Percentiles rank a stretch among this genome's conserved stretches.
Conservation (phyloP, 202 grass and related monocot genomes). For the Miscanthus sacchariflorus region DNA sequence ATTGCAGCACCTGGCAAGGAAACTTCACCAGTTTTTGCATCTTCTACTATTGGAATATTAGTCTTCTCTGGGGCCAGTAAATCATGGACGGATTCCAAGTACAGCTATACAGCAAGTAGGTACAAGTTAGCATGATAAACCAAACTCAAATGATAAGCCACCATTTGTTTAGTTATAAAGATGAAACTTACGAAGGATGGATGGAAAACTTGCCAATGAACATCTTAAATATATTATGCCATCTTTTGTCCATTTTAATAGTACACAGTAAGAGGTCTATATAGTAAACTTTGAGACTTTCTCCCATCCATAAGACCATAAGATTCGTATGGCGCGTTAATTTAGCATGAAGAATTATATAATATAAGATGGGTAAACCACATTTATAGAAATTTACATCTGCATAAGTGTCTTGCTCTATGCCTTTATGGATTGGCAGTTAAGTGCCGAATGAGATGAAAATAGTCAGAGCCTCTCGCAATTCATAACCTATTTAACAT, state of each 20-base stretch:
- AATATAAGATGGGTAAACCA: not conserved
- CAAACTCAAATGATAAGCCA: not conserved
- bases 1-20: slow-evolving; percentile 79
- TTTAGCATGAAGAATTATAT: slow-evolving; percentile 9
- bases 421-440: slow-evolving; percentile 7
- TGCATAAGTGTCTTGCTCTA: not conserved
- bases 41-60: slow-evolving; percentile 90
- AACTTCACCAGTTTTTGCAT: slow-evolving; percentile 87
- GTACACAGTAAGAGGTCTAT: not conserved
- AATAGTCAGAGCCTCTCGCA: not conserved
- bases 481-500: slow-evolving; percentile 23
- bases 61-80: slow-evolving; percentile 84
- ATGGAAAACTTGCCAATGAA: not conserved
- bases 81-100: slow-evolving; percentile 96
- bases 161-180: slow-evolving; percentile 6
- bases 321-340: not conserved
- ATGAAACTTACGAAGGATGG: not conserved
- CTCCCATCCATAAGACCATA: not conserved
- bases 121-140: slow-evolving; percentile 46
- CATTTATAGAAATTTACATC: not conserved
- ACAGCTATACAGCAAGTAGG: slow-evolving; percentile 68
- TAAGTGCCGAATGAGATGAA: slow-evolving; percentile 33
- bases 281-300: not conserved
- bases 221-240: slow-evolving; percentile 22
- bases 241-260: not conserved